Percentiles rank a stretch among this genome's conserved stretches.
Evolutionary conservation across 2,329 filamentous ascomycete genomes (phyloP).

Genomic region (Arthrobotrys pseudoclavata): DNA sequence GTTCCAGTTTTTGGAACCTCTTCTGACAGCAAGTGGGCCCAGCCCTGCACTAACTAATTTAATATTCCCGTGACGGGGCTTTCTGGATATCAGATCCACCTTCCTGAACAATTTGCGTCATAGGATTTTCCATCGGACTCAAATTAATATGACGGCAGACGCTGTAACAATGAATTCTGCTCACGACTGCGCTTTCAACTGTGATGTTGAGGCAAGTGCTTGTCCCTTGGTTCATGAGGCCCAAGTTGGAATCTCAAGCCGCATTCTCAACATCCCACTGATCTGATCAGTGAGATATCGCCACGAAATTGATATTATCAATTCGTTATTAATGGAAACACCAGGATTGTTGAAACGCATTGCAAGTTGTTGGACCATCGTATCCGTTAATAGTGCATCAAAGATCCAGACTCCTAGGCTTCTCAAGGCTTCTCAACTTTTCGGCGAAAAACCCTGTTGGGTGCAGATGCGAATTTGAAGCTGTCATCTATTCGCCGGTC

Average conservation of each 20-base stretch:
- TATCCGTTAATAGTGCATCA: constrained; percentile 8
- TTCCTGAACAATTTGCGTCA: constrained; percentile 28
- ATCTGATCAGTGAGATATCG: constrained; percentile 14
- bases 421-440: neutral
- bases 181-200: neutral
- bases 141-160: constrained; percentile 28
- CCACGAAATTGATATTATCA: constrained; percentile 21
- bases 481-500: constrained; percentile 17
- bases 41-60: neutral
- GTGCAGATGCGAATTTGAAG: constrained; percentile 16
- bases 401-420: neutral
- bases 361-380: neutral
- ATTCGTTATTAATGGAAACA: constrained; percentile 33
- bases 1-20: neutral
- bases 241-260: constrained; percentile 38
- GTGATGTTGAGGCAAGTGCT: constrained; percentile 14
- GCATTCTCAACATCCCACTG: constrained; percentile 1
- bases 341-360: constrained; percentile 19
- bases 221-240: constrained; percentile 6
- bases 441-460: constrained; percentile 10
- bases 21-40: constrained; percentile 8
- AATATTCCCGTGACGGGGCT: neutral
- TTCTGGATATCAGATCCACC: constrained; percentile 33
- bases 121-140: constrained; percentile 20
- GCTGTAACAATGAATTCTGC: constrained; percentile 26